Base-by-base conservation (phyloP, 2,329 filamentous ascomycete species). In the Verticillium zaregamsianum region DNA sequence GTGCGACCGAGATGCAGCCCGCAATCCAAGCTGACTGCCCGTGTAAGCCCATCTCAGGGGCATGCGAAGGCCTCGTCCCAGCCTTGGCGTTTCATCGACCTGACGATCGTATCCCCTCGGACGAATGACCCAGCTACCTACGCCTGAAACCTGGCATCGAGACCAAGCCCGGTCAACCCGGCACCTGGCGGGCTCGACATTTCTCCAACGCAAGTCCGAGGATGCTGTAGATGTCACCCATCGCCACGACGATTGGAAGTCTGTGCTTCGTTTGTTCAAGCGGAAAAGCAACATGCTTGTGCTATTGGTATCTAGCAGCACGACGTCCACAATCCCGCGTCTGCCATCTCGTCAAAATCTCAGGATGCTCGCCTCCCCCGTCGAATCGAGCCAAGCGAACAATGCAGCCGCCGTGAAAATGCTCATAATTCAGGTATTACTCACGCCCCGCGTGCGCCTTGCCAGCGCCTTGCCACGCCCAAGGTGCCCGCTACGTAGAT, bases 401-500 rank as follows among this genome's bases (percentile, higher is more conserved):
- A 25, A 49, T 49, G 45, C 45, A 49, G 45, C 20, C 25, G 45
- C 45, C n/a, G 20, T 49, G 45, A 25, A 49, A 49, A 20, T 23
- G 45, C 45, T 52, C 20, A 23, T 52, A 23, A 52, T 52, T 52
- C 45, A 25, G 20, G 20, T 52, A 12, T 23, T 14, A 9, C 8
- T 9, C 45, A 52, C 20, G 17, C 45, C 9, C 20, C n/a, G n/a
- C n/a, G n/a, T n/a, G n/a, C n/a, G n/a, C n/a, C n/a, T n/a, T n/a
- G n/a, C n/a, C n/a, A n/a, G n/a, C n/a, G n/a, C n/a, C n/a, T n/a
- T n/a, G n/a, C 20, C 45, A 52, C 20, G 17, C 45, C 9, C 20
- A 5, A 3, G 45, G 17, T 9, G 20, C 45, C 17, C 20, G 45
- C 60, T 61, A 83, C 49, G 76, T 73, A 39, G 82, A 84, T 62